These are phyloP conservation scores for Tephrocybe sp. DNA, from an alignment of 768 basidiomycete genomes.

Conservation along the genomic window DNA sequence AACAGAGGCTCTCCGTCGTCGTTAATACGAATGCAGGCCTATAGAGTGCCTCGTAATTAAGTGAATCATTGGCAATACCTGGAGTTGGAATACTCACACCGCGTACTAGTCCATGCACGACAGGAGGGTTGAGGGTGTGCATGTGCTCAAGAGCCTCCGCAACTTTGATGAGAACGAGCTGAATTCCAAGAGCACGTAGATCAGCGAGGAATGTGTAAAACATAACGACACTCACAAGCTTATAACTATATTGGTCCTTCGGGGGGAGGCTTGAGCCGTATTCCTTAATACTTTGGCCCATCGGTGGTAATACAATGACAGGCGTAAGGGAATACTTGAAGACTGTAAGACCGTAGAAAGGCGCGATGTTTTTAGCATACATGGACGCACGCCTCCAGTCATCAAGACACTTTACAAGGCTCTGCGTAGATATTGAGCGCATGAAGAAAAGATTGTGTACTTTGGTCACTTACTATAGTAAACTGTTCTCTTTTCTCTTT, in stretches of 20 bases:
- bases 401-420: slow-evolving; percentile 13
- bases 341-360: slow-evolving; percentile 16
- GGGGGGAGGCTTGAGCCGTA: too few species aligned
- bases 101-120: slow-evolving; percentile 26
- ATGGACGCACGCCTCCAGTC: slow-evolving; percentile 17
- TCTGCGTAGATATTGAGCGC: background rate
- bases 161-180: slow-evolving; percentile 22
- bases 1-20: slow-evolving; percentile 18
- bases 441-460: too few species aligned
- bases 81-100: slow-evolving; percentile 20
- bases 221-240: slow-evolving; percentile 3
- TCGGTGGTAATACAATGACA: too few species aligned
- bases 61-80: background rate
- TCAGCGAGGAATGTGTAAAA: background rate
- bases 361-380: slow-evolving; percentile 18
- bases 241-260: background rate
- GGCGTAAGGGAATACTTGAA: too few species aligned
- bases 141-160: slow-evolving; percentile 24
- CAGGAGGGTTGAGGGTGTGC: slow-evolving; percentile 23
- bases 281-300: too few species aligned
- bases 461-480: too few species aligned
- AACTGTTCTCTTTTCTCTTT: too few species aligned
- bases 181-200: background rate
- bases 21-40: slow-evolving; percentile 28
- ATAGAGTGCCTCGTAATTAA: background rate